Percentiles rank a stretch among this genome's conserved stretches.
These are phyloP conservation scores for Botryotinia narcissicola DNA, from an alignment of 2,329 filamentous ascomycete genomes.

Conservation along the genomic window DNA sequence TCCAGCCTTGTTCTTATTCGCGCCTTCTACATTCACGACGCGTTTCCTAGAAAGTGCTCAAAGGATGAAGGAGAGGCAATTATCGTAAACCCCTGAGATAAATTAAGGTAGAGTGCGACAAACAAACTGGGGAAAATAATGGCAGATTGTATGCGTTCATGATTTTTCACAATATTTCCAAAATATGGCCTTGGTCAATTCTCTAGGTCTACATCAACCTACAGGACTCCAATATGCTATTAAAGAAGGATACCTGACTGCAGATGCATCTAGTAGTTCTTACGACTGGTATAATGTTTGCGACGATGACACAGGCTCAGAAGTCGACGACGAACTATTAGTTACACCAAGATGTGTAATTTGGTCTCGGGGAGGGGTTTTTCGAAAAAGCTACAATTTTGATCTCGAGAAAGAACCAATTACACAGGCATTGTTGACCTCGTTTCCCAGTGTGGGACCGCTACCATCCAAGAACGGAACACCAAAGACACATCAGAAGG, in stretches of 20 bases:
- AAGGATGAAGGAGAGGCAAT: background rate
- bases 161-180: slow-evolving; percentile 21
- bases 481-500: slow-evolving; percentile 33
- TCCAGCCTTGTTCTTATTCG: background rate
- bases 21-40: slow-evolving; percentile 2
- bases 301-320: slow-evolving; percentile 42
- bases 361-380: slow-evolving; percentile 83
- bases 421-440: slow-evolving; percentile 80
- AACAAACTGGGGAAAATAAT: slow-evolving; percentile 1
- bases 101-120: background rate
- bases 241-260: slow-evolving; percentile 71
- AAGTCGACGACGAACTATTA: slow-evolving; percentile 38
- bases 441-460: slow-evolving; percentile 57
- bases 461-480: slow-evolving; percentile 30
- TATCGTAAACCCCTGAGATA: background rate
- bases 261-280: slow-evolving; percentile 60
- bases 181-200: slow-evolving; percentile 84
- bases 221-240: slow-evolving; percentile 80
- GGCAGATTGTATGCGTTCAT: slow-evolving; percentile 22
- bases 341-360: slow-evolving; percentile 45
- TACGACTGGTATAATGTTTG: slow-evolving; percentile 74
- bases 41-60: background rate
- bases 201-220: slow-evolving; percentile 87
- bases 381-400: slow-evolving; percentile 84
- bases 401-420: slow-evolving; percentile 83